Evolutionary conservation across 441 rosid genomes (phyloP), one percentile per base, ranked within the genome.

Genomic region (Erysimum cheiri): DNA sequence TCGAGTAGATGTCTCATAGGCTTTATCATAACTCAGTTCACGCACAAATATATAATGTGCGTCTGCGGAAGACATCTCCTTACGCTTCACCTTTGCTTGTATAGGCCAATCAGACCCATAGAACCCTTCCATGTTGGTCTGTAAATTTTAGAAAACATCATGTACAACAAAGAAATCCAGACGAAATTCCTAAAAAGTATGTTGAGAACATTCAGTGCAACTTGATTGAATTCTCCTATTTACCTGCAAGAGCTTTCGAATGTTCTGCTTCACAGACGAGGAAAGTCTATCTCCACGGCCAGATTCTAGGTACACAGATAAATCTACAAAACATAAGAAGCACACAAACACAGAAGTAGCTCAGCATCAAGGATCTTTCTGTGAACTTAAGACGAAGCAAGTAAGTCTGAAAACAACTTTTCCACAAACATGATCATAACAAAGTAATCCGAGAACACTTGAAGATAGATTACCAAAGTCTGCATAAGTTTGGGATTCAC

Each of bases 81-180:
- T 75, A 49, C 89, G 87, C 81, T 90, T 94, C 55, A 80, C 82
- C 85, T 90, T 88, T 67, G 88, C 96, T 74, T 94, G 88, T 4
- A 69, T 46, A 6, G 87, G 77, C 98, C 97, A 94, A 41, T 90
- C 87, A 31, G 82, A 47, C 26, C 91, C 93, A 68, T 74, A 92
- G 13, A 81, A 76, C 24, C 71, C 92, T 83, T 85, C 90, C 98
- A 94, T 92, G 77, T 92, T 94, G 50, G 58, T 82, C 96, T 90
- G 75, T 33, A 37, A 44, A 65, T 11, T 67, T 28, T 3, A 19
- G 19, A 49, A 24, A 71, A 48, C 33, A 57, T 22, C 7, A 36
- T 31, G 32, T 7, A 56, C 40, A 5, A 56, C n/a, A 40, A 40
- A 49, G 6, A 60, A 47, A 19, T 14, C 12, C 15, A 47, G 26